Evolutionary conservation across 495 filamentous ascomycete species (phyloP).

Genomic region (Xylaria grammica): DNA sequence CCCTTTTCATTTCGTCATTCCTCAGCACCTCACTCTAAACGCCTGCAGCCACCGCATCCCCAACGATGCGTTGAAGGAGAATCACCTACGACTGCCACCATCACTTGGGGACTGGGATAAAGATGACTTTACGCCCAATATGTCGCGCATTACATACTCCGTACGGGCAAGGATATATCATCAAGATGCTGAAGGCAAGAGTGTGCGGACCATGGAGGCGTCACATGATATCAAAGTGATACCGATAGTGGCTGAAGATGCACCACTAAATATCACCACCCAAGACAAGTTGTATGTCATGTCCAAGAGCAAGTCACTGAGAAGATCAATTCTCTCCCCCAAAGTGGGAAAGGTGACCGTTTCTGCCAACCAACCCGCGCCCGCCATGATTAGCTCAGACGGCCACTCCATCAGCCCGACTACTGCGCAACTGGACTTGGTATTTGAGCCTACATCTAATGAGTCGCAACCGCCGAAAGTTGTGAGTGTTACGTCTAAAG

Average conservation of each 20-base stretch:
- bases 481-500: constrained; percentile 67
- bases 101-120: constrained; percentile 74
- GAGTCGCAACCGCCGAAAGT: constrained; percentile 69
- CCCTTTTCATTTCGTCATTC: constrained; percentile 89
- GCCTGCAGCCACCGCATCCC: constrained; percentile 53
- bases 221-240: constrained; percentile 73
- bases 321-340: constrained; percentile 76
- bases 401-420: constrained; percentile 53
- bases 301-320: constrained; percentile 75
- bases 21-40: constrained; percentile 67
- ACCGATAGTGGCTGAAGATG: constrained; percentile 74
- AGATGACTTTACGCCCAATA: constrained; percentile 84
- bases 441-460: constrained; percentile 70
- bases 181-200: constrained; percentile 35
- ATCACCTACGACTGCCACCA: constrained; percentile 81
- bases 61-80: constrained; percentile 65
- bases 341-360: constrained; percentile 76
- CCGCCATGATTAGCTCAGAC: constrained; percentile 64
- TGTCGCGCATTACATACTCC: constrained; percentile 76
- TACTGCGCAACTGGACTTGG: constrained; percentile 69
- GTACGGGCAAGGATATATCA: constrained; percentile 65
- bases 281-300: constrained; percentile 68
- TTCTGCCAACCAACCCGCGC: constrained; percentile 73
- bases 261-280: constrained; percentile 70
- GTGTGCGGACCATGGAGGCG: constrained; percentile 48